Evolutionary conservation across 345 rosid genomes (phyloP).

Genomic region (Acer yangbiense): DNA sequence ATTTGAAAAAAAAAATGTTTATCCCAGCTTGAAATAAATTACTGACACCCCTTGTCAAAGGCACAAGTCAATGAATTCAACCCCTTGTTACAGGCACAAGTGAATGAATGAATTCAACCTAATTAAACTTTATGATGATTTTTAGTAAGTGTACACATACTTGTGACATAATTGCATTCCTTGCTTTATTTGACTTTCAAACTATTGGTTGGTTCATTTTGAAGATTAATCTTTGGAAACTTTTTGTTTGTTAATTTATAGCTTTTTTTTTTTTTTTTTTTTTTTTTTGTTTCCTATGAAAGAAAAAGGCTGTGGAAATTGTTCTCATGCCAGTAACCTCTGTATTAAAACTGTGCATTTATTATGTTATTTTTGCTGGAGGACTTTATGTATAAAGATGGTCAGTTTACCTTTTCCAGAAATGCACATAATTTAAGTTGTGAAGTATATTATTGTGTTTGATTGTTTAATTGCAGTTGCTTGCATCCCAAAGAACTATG

Average conservation of each 20-base stretch:
- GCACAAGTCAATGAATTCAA: neutral
- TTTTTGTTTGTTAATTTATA: neutral
- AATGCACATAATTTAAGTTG: neutral
- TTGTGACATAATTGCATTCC: neutral
- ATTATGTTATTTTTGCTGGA: neutral
- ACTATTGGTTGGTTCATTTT: neutral
- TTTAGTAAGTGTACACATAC: neutral
- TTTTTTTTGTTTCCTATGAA: neutral
- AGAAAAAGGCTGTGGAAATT: neutral
- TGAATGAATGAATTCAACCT: neutral
- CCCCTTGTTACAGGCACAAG: neutral
- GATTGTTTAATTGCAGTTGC: constrained; percentile 1
- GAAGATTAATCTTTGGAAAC: neutral
- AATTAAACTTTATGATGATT: neutral
- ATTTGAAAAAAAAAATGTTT: neutral
- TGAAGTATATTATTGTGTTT: constrained; percentile 8
- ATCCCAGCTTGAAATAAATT: neutral
- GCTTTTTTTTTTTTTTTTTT: neutral
- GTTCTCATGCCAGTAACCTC: neutral
- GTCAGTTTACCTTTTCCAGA: neutral
- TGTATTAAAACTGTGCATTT: neutral
- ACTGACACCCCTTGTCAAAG: neutral
- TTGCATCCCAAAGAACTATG: neutral
- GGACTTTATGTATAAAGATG: neutral
- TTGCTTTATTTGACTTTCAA: neutral